These are phyloP conservation scores for Meira nashicola DNA, from an alignment of 1,284 basidiomycete genomes.

Conservation along the genomic window DNA sequence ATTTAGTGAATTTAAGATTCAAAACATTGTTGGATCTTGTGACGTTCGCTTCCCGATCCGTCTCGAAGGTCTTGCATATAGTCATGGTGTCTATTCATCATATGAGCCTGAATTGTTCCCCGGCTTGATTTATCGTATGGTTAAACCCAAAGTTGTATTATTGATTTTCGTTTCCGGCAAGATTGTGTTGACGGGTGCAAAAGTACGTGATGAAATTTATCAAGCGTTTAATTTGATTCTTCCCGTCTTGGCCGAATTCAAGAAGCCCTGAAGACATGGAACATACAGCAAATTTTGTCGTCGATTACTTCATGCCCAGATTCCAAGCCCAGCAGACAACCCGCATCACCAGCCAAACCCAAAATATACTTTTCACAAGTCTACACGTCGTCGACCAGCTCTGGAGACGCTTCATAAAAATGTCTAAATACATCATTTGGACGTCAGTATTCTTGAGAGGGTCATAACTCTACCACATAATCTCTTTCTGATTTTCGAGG, in stretches of 20 bases:
- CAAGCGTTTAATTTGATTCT: conserved; percentile 99
- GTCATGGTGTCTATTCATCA: conserved; percentile 95
- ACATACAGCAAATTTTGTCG: too few species aligned
- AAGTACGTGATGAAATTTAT: conserved; percentile 99
- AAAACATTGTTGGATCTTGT: conserved; percentile 94
- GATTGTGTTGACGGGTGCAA: conserved; percentile 97
- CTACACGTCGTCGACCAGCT: too few species aligned
- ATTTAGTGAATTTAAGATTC: conserved; percentile 99
- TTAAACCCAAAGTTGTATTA: conserved; percentile 98
- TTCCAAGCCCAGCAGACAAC: too few species aligned
- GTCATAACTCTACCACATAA: too few species aligned
- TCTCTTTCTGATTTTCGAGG: too few species aligned
- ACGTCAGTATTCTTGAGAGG: too few species aligned
- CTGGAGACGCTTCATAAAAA: too few species aligned
- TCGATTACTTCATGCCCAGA: too few species aligned
- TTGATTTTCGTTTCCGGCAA: conserved; percentile 99
- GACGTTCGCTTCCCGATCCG: conserved; percentile 99
- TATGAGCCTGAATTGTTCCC: conserved; percentile 99
- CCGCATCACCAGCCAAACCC: too few species aligned
- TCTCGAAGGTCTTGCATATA: conserved; percentile 93
- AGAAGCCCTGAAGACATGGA: conserved; percentile 36
- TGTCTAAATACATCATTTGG: too few species aligned
- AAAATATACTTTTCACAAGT: too few species aligned
- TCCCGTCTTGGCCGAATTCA: conserved; percentile 56
- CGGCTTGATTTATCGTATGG: conserved; percentile 98